Evolutionary conservation across 2,329 filamentous ascomycete species (phyloP).

Genomic region (Botrytis hyacinthi): DNA sequence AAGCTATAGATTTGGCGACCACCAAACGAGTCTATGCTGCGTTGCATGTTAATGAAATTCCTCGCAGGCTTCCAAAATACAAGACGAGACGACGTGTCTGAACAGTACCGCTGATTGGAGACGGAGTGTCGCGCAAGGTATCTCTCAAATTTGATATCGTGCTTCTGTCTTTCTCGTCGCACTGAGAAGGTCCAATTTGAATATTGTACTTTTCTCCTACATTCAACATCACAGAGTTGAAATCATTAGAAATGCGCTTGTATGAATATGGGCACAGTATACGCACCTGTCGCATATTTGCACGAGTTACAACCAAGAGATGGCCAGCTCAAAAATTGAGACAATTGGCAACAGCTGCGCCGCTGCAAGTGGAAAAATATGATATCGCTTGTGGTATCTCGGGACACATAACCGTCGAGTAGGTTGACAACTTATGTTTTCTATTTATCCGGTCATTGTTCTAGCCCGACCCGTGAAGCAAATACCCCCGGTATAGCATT

Average conservation of each 20-base stretch:
- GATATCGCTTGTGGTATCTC: constrained; percentile 33
- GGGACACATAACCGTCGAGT: constrained; percentile 35
- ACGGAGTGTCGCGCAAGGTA: not conserved
- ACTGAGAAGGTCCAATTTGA: not conserved
- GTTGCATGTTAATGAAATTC: not conserved
- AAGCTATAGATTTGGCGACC: not conserved
- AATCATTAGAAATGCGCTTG: not conserved
- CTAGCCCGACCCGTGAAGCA: no score
- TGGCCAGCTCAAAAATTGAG: constrained; percentile 2
- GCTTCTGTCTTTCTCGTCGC: not conserved
- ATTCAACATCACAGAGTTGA: not conserved
- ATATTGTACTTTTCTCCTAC: not conserved
- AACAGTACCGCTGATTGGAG: not conserved
- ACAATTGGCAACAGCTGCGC: not conserved
- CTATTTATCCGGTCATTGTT: not conserved
- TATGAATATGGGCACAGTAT: not conserved
- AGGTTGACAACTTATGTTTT: constrained; percentile 22
- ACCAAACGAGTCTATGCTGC: not conserved
- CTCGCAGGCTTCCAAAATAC: not conserved
- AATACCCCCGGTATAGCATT: not conserved
- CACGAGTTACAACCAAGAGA: constrained; percentile 1
- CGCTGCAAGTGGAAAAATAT: constrained; percentile 27
- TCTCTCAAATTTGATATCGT: not conserved
- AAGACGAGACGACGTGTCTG: not conserved
- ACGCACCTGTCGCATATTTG: not conserved